Conservation (phyloP, 2,329 filamentous ascomycete genomes). For the Aureobasidium sp. region DNA sequence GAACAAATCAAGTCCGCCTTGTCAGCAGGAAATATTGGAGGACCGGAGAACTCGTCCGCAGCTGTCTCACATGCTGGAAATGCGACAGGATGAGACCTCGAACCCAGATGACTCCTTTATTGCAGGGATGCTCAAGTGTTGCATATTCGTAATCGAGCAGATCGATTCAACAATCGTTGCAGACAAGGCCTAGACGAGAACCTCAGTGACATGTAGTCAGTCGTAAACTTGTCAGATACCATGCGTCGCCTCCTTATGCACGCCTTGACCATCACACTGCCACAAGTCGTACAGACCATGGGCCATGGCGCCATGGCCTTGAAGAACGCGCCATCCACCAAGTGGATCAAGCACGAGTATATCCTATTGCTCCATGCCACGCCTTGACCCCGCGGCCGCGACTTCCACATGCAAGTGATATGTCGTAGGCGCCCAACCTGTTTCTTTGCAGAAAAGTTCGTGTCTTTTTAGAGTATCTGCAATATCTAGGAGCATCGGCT, state of each 20-base stretch:
- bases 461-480: slow-evolving; percentile 8
- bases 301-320: slow-evolving; percentile 1
- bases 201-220: background rate
- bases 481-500: background rate
- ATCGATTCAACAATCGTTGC: background rate
- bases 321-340: slow-evolving; percentile 1
- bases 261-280: slow-evolving; percentile 2
- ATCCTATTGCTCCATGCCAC: background rate
- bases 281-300: background rate
- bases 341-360: background rate
- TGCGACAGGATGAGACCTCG: background rate
- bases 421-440: background rate
- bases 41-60: background rate
- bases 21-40: background rate
- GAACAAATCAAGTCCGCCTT: background rate
- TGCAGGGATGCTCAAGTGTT: background rate
- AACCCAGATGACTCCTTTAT: background rate
- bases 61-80: background rate
- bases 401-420: background rate
- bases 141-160: background rate
- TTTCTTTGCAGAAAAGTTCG: background rate
- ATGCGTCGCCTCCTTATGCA: background rate
- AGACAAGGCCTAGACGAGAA: background rate
- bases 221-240: background rate
- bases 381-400: background rate